These are phyloP conservation scores for Davidsoniella eucalypti DNA, from an alignment of 2,329 filamentous ascomycete genomes.

Conservation along the genomic window DNA sequence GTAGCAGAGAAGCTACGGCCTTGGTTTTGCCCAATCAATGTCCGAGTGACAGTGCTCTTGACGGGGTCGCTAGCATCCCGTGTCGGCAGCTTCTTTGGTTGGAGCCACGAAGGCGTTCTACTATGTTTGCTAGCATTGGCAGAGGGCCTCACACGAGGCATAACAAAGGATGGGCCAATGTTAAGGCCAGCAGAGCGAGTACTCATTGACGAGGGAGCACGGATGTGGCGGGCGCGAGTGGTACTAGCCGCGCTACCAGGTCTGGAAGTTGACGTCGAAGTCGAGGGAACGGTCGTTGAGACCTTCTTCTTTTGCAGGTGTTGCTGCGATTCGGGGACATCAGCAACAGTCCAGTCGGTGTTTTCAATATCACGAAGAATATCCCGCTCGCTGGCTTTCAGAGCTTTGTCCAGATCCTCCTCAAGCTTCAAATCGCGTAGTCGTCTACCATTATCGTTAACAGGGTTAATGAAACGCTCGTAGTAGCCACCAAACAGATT, in stretches of 20 bases:
- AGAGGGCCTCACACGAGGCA: constrained; percentile 21
- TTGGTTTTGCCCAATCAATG: constrained; percentile 71
- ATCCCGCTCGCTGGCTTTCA: constrained; percentile 45
- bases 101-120: constrained; percentile 11
- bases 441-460: constrained; percentile 51
- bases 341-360: constrained; percentile 42
- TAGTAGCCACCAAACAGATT: constrained; percentile 47
- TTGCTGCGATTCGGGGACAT: constrained; percentile 31
- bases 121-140: constrained; percentile 1
- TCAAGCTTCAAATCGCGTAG: constrained; percentile 44
- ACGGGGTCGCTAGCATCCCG: constrained; percentile 10
- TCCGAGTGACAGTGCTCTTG: constrained; percentile 46
- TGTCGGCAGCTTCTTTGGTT: constrained; percentile 6
- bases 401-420: constrained; percentile 31
- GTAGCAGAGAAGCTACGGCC: constrained; percentile 39
- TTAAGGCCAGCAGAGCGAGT: constrained; percentile 4
- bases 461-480: constrained; percentile 41
- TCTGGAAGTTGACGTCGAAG: constrained; percentile 21
- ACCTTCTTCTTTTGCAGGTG: constrained; percentile 6
- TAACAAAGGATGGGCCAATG: constrained; percentile 20
- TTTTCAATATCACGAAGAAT: constrained; percentile 50
- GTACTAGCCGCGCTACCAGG: constrained; percentile 5
- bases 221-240: constrained; percentile 5
- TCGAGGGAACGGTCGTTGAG: background rate
- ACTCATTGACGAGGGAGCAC: constrained; percentile 9